These are phyloP conservation scores for Annulohypoxylon nitens DNA, from an alignment of 495 filamentous ascomycete species.

Conservation along the genomic window DNA sequence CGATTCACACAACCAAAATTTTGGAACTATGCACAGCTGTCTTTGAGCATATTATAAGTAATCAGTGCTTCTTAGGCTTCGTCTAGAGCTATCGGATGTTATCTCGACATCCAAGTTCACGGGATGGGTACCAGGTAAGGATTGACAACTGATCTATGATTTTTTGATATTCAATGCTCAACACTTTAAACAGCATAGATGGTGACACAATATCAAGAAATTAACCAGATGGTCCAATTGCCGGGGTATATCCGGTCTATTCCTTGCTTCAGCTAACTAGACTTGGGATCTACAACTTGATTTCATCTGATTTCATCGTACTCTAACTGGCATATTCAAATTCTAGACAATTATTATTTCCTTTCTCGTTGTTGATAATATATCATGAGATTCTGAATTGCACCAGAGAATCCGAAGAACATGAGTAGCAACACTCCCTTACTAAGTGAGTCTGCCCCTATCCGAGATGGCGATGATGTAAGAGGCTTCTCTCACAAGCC, in stretches of 20 bases:
- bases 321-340: not conserved
- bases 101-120: not conserved
- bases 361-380: not conserved
- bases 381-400: not conserved
- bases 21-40: not conserved
- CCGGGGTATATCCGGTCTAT: constrained; percentile 32
- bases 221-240: constrained; percentile 3
- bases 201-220: not conserved
- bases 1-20: constrained; percentile 14
- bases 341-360: not conserved
- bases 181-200: not conserved
- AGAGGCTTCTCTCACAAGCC: constrained; percentile 14
- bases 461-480: constrained; percentile 20
- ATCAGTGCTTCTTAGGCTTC: not conserved
- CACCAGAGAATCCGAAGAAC: not conserved
- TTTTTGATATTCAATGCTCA: not conserved
- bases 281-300: constrained; percentile 5
- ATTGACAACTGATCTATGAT: not conserved
- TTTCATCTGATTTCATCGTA: constrained; percentile 1
- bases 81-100: not conserved
- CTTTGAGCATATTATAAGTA: not conserved
- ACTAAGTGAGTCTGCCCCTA: constrained; percentile 34
- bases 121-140: too few species aligned
- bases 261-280: not conserved
- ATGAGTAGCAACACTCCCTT: constrained; percentile 35